Conservation (phyloP, 83 land plant genomes). For the Picea abies region DNA sequence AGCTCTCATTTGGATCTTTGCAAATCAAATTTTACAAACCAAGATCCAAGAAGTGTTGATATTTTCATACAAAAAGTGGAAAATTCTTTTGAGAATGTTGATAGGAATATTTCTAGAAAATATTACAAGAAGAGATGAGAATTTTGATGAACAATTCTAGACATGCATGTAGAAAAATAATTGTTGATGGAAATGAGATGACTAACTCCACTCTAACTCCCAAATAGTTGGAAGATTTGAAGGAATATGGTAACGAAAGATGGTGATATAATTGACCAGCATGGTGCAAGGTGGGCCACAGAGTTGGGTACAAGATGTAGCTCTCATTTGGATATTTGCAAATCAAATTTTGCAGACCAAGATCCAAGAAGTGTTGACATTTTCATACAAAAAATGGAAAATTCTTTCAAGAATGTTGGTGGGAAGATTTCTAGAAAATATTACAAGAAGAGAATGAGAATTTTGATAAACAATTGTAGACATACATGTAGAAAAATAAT, state of each 20-base stretch:
- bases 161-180: too few relatives aligned
- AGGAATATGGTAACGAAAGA: too few relatives aligned
- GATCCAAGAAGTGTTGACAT: not conserved
- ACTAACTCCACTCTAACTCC: too few relatives aligned
- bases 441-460: not conserved
- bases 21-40: not conserved
- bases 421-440: not conserved
- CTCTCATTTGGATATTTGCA: not conserved
- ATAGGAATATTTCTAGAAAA: not conserved
- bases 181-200: too few relatives aligned
- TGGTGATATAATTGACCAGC: too few relatives aligned
- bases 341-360: not conserved
- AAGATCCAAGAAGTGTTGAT: not conserved
- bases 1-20: not conserved
- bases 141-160: too few relatives aligned
- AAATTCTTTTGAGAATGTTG: not conserved
- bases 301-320: not conserved
- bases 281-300: too few relatives aligned
- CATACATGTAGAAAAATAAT: too few relatives aligned
- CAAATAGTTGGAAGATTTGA: too few relatives aligned
- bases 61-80: not conserved
- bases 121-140: too few relatives aligned
- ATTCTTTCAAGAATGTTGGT: not conserved
- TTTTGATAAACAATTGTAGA: too few relatives aligned
- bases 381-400: not conserved